These are phyloP conservation scores for Turnera subulata DNA, from an alignment of 345 rosid genomes.

Conservation along the genomic window DNA sequence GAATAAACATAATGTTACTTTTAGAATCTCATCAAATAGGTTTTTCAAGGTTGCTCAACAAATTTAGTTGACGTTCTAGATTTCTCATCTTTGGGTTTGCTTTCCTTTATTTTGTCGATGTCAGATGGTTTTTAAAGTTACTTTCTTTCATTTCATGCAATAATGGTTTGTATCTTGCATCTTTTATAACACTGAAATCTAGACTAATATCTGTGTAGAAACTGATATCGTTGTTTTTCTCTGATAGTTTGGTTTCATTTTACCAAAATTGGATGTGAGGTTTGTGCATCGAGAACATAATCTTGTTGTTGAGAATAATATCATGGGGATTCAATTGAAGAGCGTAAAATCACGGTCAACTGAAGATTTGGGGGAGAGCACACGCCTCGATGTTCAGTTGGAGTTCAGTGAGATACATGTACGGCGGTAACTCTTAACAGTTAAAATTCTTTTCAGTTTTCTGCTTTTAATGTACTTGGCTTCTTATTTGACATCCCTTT, in stretches of 20 bases:
- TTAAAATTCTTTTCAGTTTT: conserved; percentile 22
- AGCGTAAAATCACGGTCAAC: conserved; percentile 57
- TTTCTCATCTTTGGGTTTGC: too few species aligned
- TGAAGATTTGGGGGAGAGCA: conserved; percentile 92
- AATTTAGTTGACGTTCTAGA: too few species aligned
- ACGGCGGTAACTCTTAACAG: conserved; percentile 27
- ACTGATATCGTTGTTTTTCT: neutral
- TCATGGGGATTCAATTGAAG: conserved; percentile 76
- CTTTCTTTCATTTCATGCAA: too few species aligned
- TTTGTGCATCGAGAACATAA: conserved; percentile 64
- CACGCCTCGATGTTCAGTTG: conserved; percentile 84
- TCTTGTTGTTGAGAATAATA: conserved; percentile 65
- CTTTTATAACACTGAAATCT: too few species aligned
- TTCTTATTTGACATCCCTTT: conserved; percentile 15
- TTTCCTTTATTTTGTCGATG: too few species aligned
- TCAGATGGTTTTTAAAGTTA: too few species aligned
- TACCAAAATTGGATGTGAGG: conserved; percentile 80
- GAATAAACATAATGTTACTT: too few species aligned
- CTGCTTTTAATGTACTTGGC: conserved; percentile 13
- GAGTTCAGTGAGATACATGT: conserved; percentile 97
- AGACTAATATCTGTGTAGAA: neutral
- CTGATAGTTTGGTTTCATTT: conserved; percentile 60
- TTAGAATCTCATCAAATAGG: too few species aligned
- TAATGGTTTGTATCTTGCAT: too few species aligned
- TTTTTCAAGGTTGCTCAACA: too few species aligned